A percentile compares a stretch with the other conserved stretches of the same genome.
Evolutionary conservation across 1,139 yeast genomes (phyloP).

Genomic region (Kodamaea suecica): DNA sequence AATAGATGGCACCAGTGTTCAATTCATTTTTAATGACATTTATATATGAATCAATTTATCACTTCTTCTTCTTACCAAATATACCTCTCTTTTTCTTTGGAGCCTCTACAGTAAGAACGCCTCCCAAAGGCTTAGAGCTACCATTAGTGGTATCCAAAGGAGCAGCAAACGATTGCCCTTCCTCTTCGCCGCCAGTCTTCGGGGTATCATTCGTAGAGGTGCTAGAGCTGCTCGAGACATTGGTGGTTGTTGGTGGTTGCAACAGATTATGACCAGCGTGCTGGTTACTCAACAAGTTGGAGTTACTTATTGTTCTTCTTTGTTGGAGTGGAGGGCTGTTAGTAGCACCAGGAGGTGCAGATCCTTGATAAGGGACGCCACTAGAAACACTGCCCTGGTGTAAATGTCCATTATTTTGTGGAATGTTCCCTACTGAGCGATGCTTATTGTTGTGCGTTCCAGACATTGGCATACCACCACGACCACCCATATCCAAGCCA

Average conservation of each 20-base stretch:
- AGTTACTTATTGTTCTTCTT: conserved; percentile 16
- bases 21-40: no score
- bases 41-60: no score
- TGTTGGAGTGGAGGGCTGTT: conserved; percentile 14
- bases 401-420: conserved; percentile 3
- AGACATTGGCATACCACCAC: conserved; percentile 51
- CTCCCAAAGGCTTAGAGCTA: conserved; percentile 37
- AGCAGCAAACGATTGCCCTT: not conserved
- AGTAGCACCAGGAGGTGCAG: not conserved
- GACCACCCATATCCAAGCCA: conserved; percentile 46
- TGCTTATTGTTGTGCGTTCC: conserved; percentile 16
- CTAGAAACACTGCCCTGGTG: not conserved
- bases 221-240: conserved; percentile 27
- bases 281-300: conserved; percentile 10
- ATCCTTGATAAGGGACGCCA: not conserved
- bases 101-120: conserved; percentile 19
- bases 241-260: conserved; percentile 28
- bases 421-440: conserved; percentile 14
- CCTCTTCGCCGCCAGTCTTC: conserved; percentile 17
- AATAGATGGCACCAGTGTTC: no score
- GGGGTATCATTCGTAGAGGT: conserved; percentile 33
- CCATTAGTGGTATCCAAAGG: conserved; percentile 2
- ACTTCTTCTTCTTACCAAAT: conserved; percentile 26
- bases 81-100: conserved; percentile 34
- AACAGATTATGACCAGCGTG: conserved; percentile 13